Base-by-base conservation (phyloP, 2,329 filamentous ascomycete species). In the Tolypocladium amazonense region DNA sequence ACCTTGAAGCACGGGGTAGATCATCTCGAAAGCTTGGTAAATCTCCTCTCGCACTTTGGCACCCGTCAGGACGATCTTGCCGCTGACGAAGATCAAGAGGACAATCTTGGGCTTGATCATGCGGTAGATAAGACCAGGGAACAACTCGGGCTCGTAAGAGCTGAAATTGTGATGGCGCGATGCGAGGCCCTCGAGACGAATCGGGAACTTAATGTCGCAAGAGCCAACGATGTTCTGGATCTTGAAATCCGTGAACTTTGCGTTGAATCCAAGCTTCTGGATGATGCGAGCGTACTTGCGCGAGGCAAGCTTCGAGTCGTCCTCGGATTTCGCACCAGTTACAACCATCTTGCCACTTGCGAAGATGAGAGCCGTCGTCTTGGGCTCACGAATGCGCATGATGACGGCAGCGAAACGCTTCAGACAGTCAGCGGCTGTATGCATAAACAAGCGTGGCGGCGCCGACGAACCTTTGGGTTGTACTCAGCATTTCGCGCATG, bases 91-190 rank as follows among this genome's bases (percentile, higher is more conserved):
- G 76, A 99, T 97, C 72, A 97, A 81, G 33, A 97, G 86, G 58
- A 97, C 93, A 67, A 97, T 96, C 86, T 97, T 97, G 25, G 94
- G 94, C 82, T 97, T 97, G 82, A 97, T 97, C 94, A 99, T 99
- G 75, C 94, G 92, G 79, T 99, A 99, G 78, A 99, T 99, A 58
- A 99, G 87, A 85, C 94, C 94, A 71, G 94, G 94, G 84, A 97
- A 99, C 74, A 99, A 77, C 74, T 99, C 94, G 66, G 94, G 94
- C 77, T 99, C 94, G 76, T 99, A 99, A 60, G 92, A 97, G 77
- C 90, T 95, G 86, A 97, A 99, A 79, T 96, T 96, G 82, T 97
- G 93, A 83, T 99, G 94, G 77, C 92, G 91, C 67, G 89, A 94
- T 20, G 94, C 94, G 73, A 99, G 81, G 77, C 94, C 94, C 75